Conservation (phyloP, 2,329 filamentous ascomycete genomes). For the Tetracladium maxilliforme region DNA sequence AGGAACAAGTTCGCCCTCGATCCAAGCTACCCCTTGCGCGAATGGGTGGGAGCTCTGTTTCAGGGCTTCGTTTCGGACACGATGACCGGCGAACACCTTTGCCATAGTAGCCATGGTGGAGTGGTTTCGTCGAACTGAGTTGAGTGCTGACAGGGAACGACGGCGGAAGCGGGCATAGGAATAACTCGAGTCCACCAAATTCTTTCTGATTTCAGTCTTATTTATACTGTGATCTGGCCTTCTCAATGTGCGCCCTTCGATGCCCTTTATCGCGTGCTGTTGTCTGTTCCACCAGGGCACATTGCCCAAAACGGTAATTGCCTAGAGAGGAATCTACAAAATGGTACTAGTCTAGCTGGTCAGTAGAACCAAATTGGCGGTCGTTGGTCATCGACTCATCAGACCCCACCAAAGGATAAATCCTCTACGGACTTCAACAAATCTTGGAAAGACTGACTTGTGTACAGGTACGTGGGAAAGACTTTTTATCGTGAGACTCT, state of each 20-base stretch:
- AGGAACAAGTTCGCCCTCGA: conserved; percentile 25
- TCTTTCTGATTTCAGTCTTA: too few relatives aligned
- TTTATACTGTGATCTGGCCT: too few relatives aligned
- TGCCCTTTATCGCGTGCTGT: conserved; percentile 1
- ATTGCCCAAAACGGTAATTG: conserved; percentile 1
- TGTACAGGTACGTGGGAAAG: too few relatives aligned
- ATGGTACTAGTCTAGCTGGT: too few relatives aligned
- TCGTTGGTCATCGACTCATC: too few relatives aligned
- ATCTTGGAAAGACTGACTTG: too few relatives aligned
- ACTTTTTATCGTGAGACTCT: too few relatives aligned
- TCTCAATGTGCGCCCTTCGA: neutral
- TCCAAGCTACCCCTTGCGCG: conserved; percentile 29
- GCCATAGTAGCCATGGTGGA: conserved; percentile 25
- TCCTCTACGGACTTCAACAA: too few relatives aligned
- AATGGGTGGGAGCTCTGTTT: conserved; percentile 20
- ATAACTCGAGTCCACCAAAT: too few relatives aligned
- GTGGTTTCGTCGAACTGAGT: conserved; percentile 1
- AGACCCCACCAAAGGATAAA: too few relatives aligned
- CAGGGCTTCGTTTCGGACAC: conserved; percentile 14
- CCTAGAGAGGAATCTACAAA: too few relatives aligned
- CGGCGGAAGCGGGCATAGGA: conserved; percentile 1
- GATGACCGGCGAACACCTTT: conserved; percentile 22
- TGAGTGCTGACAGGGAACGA: neutral
- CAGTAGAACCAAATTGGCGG: too few relatives aligned
- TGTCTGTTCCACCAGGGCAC: conserved; percentile 1